Evolutionary conservation across 805 yeast genomes (phyloP).

Genomic region (Wickerhamiella hasegawae): DNA sequence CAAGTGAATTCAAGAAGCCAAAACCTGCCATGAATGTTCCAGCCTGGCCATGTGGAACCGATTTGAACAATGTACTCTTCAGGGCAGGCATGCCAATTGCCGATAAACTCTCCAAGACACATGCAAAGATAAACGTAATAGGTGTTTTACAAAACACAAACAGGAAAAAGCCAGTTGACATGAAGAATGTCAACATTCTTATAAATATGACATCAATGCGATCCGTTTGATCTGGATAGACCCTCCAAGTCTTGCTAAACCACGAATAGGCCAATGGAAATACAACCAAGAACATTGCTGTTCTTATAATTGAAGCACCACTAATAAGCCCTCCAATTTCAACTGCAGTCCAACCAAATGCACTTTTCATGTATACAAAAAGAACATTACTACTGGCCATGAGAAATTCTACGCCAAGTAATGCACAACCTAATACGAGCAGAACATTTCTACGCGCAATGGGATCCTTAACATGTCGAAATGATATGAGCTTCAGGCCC

Average conservation of each 20-base stretch:
- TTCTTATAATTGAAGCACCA: background rate
- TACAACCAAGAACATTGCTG: background rate
- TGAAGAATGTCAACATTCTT: background rate
- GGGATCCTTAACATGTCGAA: background rate
- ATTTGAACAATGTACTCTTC: background rate
- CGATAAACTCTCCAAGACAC: background rate
- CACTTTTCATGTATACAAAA: background rate
- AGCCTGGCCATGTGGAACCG: background rate
- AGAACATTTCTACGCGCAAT: background rate
- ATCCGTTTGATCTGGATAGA: background rate
- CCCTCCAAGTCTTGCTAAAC: background rate
- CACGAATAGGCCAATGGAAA: background rate
- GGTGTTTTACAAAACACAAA: background rate
- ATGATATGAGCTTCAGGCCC: background rate
- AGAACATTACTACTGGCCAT: background rate
- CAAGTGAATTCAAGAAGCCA: background rate
- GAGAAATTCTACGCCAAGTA: background rate
- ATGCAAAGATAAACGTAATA: background rate
- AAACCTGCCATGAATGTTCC: background rate
- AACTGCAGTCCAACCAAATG: background rate
- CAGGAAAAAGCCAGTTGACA: background rate
- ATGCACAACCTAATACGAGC: background rate
- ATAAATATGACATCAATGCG: no score
- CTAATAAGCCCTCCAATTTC: background rate
- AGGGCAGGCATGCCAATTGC: background rate